Conservation (phyloP, 495 filamentous ascomycete species). For the Annulohypoxylon bovei region DNA sequence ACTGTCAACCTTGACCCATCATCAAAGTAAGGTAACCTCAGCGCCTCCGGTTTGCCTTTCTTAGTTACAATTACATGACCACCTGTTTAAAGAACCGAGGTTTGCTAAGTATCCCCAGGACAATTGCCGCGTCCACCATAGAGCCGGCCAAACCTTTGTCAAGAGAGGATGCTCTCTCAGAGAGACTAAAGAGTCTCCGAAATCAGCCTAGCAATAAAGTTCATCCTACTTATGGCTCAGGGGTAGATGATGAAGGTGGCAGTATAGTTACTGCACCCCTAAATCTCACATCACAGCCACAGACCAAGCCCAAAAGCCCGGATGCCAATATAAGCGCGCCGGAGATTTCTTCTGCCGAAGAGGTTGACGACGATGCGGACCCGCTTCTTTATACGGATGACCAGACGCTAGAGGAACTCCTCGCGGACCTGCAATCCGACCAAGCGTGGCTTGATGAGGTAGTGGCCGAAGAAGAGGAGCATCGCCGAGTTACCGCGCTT, state of each 20-base stretch:
- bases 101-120: slow-evolving; percentile 35
- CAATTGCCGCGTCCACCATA: slow-evolving; percentile 33
- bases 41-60: slow-evolving; percentile 10
- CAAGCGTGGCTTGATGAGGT: slow-evolving; percentile 42
- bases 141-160: slow-evolving; percentile 43
- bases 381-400: slow-evolving; percentile 44
- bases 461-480: slow-evolving; percentile 43
- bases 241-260: background rate
- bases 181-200: slow-evolving; percentile 55
- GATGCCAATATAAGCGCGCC: slow-evolving; percentile 6
- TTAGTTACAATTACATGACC: background rate
- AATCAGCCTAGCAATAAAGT: slow-evolving; percentile 36
- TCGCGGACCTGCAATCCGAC: slow-evolving; percentile 47
- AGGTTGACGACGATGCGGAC: slow-evolving; percentile 30
- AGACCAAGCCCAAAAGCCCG: background rate
- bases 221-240: background rate
- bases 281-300: slow-evolving; percentile 21
- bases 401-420: slow-evolving; percentile 50
- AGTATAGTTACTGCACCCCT: background rate
- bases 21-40: slow-evolving; percentile 46
- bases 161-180: slow-evolving; percentile 56
- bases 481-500: slow-evolving; percentile 40
- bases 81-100: background rate
- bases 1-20: slow-evolving; percentile 48
- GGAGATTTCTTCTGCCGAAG: slow-evolving; percentile 13